Percentiles rank a stretch among this genome's conserved stretches.
These are phyloP conservation scores for Sphagnurus paluster DNA, from an alignment of 1,284 basidiomycete genomes.

Conservation along the genomic window DNA sequence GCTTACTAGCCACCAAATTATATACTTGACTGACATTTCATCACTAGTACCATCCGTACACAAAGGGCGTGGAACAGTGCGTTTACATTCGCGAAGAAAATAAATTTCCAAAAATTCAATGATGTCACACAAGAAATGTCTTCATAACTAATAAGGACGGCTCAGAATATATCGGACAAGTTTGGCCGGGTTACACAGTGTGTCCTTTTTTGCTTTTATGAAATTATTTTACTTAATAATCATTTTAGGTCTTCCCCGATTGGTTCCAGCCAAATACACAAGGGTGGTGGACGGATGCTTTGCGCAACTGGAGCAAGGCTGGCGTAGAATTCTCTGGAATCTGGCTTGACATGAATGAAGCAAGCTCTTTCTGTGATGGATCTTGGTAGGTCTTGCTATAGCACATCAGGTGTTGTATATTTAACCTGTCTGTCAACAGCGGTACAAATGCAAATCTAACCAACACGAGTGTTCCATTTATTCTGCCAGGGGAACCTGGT, in stretches of 20 bases:
- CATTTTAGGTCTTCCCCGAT: conserved; percentile 58
- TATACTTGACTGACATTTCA: background rate
- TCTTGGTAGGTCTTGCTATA: conserved; percentile 48
- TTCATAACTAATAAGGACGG: conserved; percentile 71
- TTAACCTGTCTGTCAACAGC: conserved; percentile 27
- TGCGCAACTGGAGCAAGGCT: conserved; percentile 58
- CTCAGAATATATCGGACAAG: conserved; percentile 66
- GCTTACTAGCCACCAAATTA: background rate
- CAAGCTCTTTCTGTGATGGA: conserved; percentile 61
- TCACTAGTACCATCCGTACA: conserved; percentile 44
- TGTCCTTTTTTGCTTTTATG: conserved; percentile 14
- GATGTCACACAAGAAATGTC: conserved; percentile 39
- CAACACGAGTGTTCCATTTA: conserved; percentile 45
- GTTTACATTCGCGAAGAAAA: conserved; percentile 12
- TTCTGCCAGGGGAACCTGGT: conserved; percentile 54
- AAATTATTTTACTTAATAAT: background rate
- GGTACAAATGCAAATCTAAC: conserved; percentile 55
- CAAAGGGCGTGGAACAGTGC: conserved; percentile 39
- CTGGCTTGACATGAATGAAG: conserved; percentile 80
- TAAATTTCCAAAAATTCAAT: background rate
- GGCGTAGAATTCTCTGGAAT: conserved; percentile 67
- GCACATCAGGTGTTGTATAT: background rate
- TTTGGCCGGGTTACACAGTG: conserved; percentile 56
- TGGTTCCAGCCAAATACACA: conserved; percentile 65
- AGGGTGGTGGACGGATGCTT: conserved; percentile 58